Evolutionary conservation across 805 yeast species (phyloP), one percentile per base, ranked within the genome.

Genomic region (Allodekkera sacchari): DNA sequence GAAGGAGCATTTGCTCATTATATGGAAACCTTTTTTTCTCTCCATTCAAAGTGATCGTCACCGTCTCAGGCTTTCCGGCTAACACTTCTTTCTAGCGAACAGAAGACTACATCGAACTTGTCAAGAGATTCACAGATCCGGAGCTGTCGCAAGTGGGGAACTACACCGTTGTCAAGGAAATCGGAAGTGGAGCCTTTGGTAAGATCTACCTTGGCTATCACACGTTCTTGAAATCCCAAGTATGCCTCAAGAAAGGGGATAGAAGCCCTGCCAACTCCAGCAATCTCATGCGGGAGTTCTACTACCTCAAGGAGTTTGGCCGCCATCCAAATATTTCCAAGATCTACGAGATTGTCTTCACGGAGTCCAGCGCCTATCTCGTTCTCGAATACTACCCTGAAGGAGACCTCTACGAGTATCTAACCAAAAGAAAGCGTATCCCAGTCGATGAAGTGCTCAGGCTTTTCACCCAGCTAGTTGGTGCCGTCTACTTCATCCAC

Each of bases 171-270:
- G 47, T 74, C 6, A 64, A 75, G 36, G 83, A 78, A 42, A 79
- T 89, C 15, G 97, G 96, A 2, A 87, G 83, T 45, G 96, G 96
- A 7, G 71, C 94, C 3, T 89, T 87, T 65, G 96, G 97, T 7
- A 83, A 82, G 48, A 95, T 87, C 1, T 92, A 80, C 52, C 59
- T 89, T 19, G 97, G 96, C 2, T 64, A 64, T 22, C 97, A 89
- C 48, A 68, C 68, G 31, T 63, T 87, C 28, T 70, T 95, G 8
- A 75, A 76, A 33, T 64, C 74, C n/a, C 77, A 72, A 49, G 83
- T 89, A 3, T 97, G 92, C 12, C 57, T 92, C 39, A 89, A 89
- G 47, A 81, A 85, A 25, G 89, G 94, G 7, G 42, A 41, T 4
- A 35, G 55, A 28, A 10, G 25, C 21, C 25, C 32, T 2, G 74